Evolutionary conservation across 148 eudicot species (phyloP), one percentile per base, ranked within the genome.

Genomic region (Vaccinium macrocarpon): DNA sequence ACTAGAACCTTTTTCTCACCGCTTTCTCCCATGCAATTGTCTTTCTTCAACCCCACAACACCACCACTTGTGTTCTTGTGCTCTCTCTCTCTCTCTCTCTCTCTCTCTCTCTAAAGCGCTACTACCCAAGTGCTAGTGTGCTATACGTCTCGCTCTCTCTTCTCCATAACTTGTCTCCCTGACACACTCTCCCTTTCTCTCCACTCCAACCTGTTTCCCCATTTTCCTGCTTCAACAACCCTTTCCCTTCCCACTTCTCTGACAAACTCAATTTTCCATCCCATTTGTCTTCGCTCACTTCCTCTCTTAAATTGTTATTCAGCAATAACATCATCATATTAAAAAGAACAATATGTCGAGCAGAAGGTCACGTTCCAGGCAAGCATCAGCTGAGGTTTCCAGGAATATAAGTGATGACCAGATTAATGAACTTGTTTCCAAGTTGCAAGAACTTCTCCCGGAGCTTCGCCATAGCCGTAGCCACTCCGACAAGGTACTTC

Each of bases 361-460:
- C 88, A 86, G 91, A 87, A 88, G 93, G 76, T 90, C 91, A 71
- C 84, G 93, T 15, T 90, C 91, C 19, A 90, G 91, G 83, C 93
- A 91, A 84, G 42, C 88, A 5, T 88, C 89, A 81, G 70, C 87
- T 2, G 93, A 88, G 76, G 80, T 87, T n/a, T 90, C 92, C 1
- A 90, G 91, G 72, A 66, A 66, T 81, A 88, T 91, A 8, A 87
- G 86, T 6, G 93, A 91, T 56, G 93, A 91, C 62, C 93, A 91
- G 87, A 91, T 91, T 87, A 90, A 90, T 56, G 91, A 90, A 62
- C 97, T 94, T 80, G 92, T 94, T 79, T 86, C 92, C 84, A 92
- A 92, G 85, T 87, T 94, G 85, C 97, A 92, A 57, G 92, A 92
- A 73, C 95, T 92, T 87, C 93, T 94, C 46, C 95, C 97, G 64